phyloP scores from a whole-genome alignment of 1,284 basidiomycete species.

The Termitomyces sp. region DNA sequence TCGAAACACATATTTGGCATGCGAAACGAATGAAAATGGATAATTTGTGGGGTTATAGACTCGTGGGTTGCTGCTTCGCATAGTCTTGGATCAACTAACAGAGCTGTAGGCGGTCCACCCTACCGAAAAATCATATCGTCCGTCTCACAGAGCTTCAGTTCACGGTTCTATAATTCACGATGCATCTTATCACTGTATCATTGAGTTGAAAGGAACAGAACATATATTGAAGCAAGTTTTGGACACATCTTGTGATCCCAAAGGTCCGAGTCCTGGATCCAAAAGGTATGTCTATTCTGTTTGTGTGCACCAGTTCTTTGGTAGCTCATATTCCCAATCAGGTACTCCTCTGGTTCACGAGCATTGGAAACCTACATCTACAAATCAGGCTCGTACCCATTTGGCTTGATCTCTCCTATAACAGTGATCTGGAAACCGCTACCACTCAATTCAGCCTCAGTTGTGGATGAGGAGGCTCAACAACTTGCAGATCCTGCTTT shows the following conservation, averaged over 20 bases:
- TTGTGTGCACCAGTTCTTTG: neutral
- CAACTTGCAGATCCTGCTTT: constrained; percentile 1
- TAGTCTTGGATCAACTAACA: neutral
- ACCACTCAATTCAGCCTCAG: constrained; percentile 8
- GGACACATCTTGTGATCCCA: constrained; percentile 57
- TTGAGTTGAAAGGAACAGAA: constrained; percentile 69
- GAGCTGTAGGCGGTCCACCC: constrained; percentile 60
- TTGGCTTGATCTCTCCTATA: constrained; percentile 63
- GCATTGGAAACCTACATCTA: constrained; percentile 61
- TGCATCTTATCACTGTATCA: constrained; percentile 74
- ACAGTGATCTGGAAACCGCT: constrained; percentile 68
- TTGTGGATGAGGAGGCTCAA: constrained; percentile 8
- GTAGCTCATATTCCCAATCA: constrained; percentile 22
- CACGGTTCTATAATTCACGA: constrained; percentile 85
- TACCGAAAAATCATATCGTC: constrained; percentile 85
- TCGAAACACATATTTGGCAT: constrained; percentile 93
- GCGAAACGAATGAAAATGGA: constrained; percentile 93
- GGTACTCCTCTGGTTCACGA: constrained; percentile 53
- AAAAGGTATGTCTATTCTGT: constrained; percentile 40
- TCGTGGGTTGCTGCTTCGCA: constrained; percentile 42
- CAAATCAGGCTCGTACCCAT: constrained; percentile 60
- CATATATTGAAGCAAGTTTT: constrained; percentile 49
- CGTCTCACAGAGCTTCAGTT: constrained; percentile 81
- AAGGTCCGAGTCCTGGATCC: constrained; percentile 49
- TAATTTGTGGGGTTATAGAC: constrained; percentile 82